phyloP scores from a whole-genome alignment of 2,329 filamentous ascomycete genomes.

The Sporothrix protearum region DNA sequence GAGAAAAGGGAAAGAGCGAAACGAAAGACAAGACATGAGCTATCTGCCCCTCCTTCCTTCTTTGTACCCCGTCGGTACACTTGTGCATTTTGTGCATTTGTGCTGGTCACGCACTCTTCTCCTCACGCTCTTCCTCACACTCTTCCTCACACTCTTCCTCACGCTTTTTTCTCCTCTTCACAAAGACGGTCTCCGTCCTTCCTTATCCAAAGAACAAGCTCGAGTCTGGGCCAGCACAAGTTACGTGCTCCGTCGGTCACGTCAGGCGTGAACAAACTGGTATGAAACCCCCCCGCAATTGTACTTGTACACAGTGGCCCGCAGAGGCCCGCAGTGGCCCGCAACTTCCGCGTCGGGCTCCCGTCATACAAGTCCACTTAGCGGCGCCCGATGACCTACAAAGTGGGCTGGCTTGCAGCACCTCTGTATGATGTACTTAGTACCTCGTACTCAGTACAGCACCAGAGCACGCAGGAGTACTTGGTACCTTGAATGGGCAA shows the following conservation, averaged over 20 bases:
- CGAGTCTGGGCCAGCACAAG: not conserved
- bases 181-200: not conserved
- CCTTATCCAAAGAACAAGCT: not conserved
- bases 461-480: not conserved
- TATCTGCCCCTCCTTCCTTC: not conserved
- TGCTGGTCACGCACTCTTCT: not conserved
- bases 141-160: not conserved
- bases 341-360: not conserved
- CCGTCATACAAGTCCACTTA: not conserved
- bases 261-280: not conserved
- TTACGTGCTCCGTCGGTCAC: not conserved
- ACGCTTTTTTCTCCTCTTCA: not conserved
- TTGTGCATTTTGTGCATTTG: not conserved
- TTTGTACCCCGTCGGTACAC: not conserved
- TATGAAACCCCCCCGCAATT: not conserved
- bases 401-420: not conserved
- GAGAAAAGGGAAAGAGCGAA: not conserved
- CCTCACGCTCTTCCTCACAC: not conserved
- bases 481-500: not conserved
- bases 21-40: not conserved
- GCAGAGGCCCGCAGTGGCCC: conserved; percentile 6
- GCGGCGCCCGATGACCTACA: not conserved
- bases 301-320: not conserved
- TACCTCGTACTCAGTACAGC: too few relatives aligned
- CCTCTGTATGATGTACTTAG: too few relatives aligned